Evolutionary conservation across 1,284 basidiomycete genomes (phyloP).

Genomic region (Ceratorhiza oryzae-sativae): DNA sequence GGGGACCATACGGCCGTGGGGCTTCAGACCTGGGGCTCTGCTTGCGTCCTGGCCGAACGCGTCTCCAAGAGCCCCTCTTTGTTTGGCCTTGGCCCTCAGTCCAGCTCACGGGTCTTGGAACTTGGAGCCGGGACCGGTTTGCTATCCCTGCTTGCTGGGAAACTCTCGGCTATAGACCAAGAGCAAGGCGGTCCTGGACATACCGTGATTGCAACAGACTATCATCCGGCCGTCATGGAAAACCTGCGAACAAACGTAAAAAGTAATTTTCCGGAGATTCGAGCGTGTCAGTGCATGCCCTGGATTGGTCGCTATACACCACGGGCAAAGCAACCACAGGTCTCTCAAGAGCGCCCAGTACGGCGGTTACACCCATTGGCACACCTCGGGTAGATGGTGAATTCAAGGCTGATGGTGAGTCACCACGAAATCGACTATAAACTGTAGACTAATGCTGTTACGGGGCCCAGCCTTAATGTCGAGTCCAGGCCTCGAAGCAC

Average conservation of each 20-base stretch:
- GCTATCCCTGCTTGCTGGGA: conserved; percentile 71
- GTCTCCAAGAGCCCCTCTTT: conserved; percentile 65
- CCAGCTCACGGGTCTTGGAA: conserved; percentile 69
- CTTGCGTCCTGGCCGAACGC: conserved; percentile 81
- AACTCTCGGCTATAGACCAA: conserved; percentile 53
- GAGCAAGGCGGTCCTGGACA: conserved; percentile 42
- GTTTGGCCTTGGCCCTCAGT: conserved; percentile 55
- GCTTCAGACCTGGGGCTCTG: conserved; percentile 90
- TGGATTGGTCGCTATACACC: conserved; percentile 75
- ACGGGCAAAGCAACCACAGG: conserved; percentile 26
- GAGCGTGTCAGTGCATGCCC: conserved; percentile 54
- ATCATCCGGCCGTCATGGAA: conserved; percentile 72
- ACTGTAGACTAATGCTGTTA: background rate
- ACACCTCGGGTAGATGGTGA: conserved; percentile 2
- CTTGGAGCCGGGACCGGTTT: conserved; percentile 89
- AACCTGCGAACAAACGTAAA: conserved; percentile 76
- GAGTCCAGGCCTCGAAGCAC: background rate
- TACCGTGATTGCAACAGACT: conserved; percentile 77
- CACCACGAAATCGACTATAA: background rate
- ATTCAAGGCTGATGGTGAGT: background rate
- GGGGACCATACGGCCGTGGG: conserved; percentile 78
- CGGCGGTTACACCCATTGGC: conserved; percentile 19
- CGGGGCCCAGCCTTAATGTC: background rate
- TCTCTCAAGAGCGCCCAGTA: conserved; percentile 31
- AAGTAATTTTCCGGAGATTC: conserved; percentile 59